Percentiles rank a stretch among this genome's conserved stretches.
These are phyloP conservation scores for Cystobasidiaceae sp. DNA, from an alignment of 1,284 basidiomycete species.

Conservation along the genomic window DNA sequence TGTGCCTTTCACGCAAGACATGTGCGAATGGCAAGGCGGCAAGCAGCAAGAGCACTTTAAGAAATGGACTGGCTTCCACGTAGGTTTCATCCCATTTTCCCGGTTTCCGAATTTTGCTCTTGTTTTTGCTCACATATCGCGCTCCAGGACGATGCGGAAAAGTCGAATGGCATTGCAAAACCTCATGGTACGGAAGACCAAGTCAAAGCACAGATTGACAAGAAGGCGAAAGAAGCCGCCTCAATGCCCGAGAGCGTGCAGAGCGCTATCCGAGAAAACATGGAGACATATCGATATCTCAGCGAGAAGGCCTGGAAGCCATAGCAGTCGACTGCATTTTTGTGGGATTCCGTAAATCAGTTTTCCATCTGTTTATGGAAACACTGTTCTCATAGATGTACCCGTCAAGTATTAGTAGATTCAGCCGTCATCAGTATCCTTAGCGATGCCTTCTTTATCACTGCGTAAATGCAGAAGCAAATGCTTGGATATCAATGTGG, in stretches of 20 bases:
- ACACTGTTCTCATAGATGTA: too few relatives aligned
- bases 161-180: too few relatives aligned
- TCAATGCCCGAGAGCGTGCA: constrained; percentile 37
- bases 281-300: constrained; percentile 40
- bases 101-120: not conserved
- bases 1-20: constrained; percentile 35
- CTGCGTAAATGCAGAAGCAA: too few relatives aligned
- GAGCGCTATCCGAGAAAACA: constrained; percentile 33
- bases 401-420: too few relatives aligned
- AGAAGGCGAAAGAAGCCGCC: constrained; percentile 22
- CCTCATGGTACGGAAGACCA: constrained; percentile 15
- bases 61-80: constrained; percentile 32
- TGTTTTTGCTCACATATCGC: too few relatives aligned
- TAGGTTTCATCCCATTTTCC: not conserved
- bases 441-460: too few relatives aligned
- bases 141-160: too few relatives aligned
- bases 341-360: too few relatives aligned
- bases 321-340: too few relatives aligned
- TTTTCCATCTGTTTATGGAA: too few relatives aligned
- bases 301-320: not conserved
- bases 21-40: constrained; percentile 41
- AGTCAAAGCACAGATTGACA: constrained; percentile 22
- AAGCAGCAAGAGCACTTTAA: constrained; percentile 37
- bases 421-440: too few relatives aligned
- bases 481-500: too few relatives aligned